phyloP scores from a whole-genome alignment of 768 basidiomycete species.

The Russula dissimulans region DNA sequence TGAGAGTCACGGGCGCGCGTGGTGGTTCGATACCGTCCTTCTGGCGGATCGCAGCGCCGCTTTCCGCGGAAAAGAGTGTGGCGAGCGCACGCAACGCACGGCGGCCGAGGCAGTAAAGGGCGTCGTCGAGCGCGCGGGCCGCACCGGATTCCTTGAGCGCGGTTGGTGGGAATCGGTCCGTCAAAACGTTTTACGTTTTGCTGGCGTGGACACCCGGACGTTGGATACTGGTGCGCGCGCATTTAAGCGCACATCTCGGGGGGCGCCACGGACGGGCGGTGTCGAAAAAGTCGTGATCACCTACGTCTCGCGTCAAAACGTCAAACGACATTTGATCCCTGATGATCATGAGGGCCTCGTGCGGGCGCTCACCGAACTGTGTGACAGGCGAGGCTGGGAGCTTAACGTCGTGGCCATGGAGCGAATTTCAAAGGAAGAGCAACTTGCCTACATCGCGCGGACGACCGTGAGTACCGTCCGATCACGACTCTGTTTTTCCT shows the following conservation, averaged over 20 bases:
- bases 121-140: slow-evolving; percentile 35
- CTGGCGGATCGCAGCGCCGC: slow-evolving; percentile 71
- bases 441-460: slow-evolving; percentile 51
- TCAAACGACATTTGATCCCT: slow-evolving; percentile 41
- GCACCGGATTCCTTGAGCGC: slow-evolving; percentile 27
- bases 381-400: slow-evolving; percentile 44
- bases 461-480: slow-evolving; percentile 49
- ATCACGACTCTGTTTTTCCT: neutral
- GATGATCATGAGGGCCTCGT: slow-evolving; percentile 52
- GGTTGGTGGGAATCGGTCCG: slow-evolving; percentile 79
- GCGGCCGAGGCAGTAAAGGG: slow-evolving; percentile 52
- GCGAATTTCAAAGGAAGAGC: slow-evolving; percentile 63
- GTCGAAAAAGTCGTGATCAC: slow-evolving; percentile 49
- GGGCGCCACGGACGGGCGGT: slow-evolving; percentile 4
- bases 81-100: slow-evolving; percentile 56
- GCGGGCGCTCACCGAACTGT: slow-evolving; percentile 39
- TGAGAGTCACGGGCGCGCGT: slow-evolving; percentile 34
- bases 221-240: slow-evolving; percentile 26
- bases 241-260: slow-evolving; percentile 6
- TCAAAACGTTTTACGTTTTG: slow-evolving; percentile 55
- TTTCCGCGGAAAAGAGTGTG: slow-evolving; percentile 56
- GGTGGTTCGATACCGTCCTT: slow-evolving; percentile 62
- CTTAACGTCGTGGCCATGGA: slow-evolving; percentile 55
- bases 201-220: slow-evolving; percentile 36
- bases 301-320: slow-evolving; percentile 63